phyloP scores from a whole-genome alignment of 163 green algal species.

The Trebouxiophyceae sp. region DNA sequence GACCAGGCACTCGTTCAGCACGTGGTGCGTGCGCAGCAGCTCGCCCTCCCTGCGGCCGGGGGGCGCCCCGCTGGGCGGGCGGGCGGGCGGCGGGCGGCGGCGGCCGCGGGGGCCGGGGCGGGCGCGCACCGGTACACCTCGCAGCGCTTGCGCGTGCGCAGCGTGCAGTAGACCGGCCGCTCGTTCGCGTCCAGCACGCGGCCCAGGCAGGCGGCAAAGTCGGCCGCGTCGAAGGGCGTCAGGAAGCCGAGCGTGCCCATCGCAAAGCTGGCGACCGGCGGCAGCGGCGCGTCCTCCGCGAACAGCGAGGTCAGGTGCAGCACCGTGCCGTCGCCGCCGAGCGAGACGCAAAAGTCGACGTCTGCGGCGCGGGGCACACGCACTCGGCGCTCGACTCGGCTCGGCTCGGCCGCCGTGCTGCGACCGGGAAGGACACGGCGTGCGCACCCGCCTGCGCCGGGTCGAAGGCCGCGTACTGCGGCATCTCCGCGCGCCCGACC shows the following conservation, averaged over 20 bases:
- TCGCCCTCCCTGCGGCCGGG: constrained; percentile 27
- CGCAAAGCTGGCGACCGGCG: constrained; percentile 76
- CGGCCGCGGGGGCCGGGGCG: no score
- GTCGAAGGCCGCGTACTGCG: constrained; percentile 37
- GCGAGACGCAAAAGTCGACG: constrained; percentile 73
- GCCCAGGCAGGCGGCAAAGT: constrained; percentile 42
- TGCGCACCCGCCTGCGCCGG: constrained; percentile 5
- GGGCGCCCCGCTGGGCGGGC: no score
- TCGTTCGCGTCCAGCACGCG: constrained; percentile 43
- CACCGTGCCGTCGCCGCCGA: constrained; percentile 65
- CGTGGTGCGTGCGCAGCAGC: constrained; percentile 53
- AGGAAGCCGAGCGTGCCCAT: constrained; percentile 88
- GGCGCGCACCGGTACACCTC: constrained; percentile 45
- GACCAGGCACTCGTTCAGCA: constrained; percentile 82
- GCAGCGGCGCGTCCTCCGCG: constrained; percentile 58
- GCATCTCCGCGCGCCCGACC: constrained; percentile 51
- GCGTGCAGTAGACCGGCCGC: constrained; percentile 72
- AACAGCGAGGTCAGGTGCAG: constrained; percentile 82
- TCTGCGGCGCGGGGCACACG: constrained; percentile 16
- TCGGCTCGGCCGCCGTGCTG: no score
- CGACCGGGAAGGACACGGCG: neutral
- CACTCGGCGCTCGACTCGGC: no score
- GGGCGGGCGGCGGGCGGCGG: no score
- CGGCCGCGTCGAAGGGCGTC: constrained; percentile 75
- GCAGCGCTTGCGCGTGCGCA: constrained; percentile 71